These are phyloP conservation scores for Staphylotrichum longicolle DNA, from an alignment of 495 filamentous ascomycete genomes.

Conservation along the genomic window DNA sequence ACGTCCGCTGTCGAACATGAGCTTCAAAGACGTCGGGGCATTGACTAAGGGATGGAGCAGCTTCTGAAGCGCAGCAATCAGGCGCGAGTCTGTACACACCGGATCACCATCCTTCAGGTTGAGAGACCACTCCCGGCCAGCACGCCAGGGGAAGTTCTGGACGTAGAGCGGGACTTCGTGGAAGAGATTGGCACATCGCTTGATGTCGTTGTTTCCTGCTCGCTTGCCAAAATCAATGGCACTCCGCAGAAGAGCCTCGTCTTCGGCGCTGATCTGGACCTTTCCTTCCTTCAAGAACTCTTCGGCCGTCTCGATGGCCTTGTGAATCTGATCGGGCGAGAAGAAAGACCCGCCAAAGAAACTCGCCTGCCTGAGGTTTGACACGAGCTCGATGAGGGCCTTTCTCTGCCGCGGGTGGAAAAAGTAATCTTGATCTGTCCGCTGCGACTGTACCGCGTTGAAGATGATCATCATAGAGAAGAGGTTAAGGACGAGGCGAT, in stretches of 20 bases:
- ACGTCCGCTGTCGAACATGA: conserved; percentile 39
- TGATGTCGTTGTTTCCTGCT: conserved; percentile 58
- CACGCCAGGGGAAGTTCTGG: conserved; percentile 54
- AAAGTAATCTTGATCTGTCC: conserved; percentile 80
- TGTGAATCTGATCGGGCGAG: conserved; percentile 56
- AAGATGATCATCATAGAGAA: conserved; percentile 77
- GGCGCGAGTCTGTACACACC: conserved; percentile 41
- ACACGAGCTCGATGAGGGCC: conserved; percentile 61
- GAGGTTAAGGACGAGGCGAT: conserved; percentile 77
- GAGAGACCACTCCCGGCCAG: conserved; percentile 63
- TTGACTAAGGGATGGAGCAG: conserved; percentile 39
- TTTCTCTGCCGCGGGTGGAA: conserved; percentile 72
- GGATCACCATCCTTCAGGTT: conserved; percentile 40
- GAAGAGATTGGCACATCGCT: conserved; percentile 61
- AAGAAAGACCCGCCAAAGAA: conserved; percentile 86
- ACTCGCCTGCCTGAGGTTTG: conserved; percentile 79
- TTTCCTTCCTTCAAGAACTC: conserved; percentile 58
- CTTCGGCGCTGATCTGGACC: conserved; percentile 53
- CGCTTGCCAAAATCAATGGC: conserved; percentile 62
- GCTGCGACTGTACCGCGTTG: conserved; percentile 87
- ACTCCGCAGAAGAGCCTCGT: conserved; percentile 57
- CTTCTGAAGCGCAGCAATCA: conserved; percentile 42
- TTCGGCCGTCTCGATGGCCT: conserved; percentile 59
- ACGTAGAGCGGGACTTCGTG: conserved; percentile 79
- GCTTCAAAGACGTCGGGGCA: conserved; percentile 35